A percentile compares a stretch with the other conserved stretches of the same genome.
Evolutionary conservation across 2,329 filamentous ascomycete genomes (phyloP).

Genomic region (Endothia cerciana): DNA sequence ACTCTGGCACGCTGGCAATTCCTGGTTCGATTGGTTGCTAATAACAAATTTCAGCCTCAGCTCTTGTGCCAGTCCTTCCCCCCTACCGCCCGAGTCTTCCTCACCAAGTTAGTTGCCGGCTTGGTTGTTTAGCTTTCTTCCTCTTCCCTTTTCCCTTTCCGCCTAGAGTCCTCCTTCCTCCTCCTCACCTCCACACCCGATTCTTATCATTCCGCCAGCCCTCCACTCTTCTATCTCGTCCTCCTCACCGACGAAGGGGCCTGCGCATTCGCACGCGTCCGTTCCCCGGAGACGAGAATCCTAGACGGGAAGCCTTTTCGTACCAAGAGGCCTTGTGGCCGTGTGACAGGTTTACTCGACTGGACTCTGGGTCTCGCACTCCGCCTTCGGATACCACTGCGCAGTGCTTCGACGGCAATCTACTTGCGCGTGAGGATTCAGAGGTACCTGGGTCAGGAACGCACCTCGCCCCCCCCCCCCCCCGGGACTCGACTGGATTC

Average conservation of each 20-base stretch:
- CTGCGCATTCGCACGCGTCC: not conserved
- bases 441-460: not conserved
- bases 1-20: too few relatives aligned
- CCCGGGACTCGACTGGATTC: not conserved
- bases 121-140: not conserved
- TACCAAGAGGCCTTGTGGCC: constrained; percentile 2
- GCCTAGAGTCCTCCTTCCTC: not conserved
- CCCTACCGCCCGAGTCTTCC: not conserved
- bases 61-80: not conserved
- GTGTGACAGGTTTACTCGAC: not conserved
- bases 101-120: too few relatives aligned
- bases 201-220: not conserved
- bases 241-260: not conserved
- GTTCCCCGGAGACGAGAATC: not conserved
- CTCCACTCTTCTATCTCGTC: not conserved
- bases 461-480: too few relatives aligned
- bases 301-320: not conserved
- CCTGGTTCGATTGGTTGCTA: not conserved
- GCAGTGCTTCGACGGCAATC: not conserved
- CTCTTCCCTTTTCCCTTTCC: not conserved
- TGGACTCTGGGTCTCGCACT: not conserved
- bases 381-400: not conserved
- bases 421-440: not conserved
- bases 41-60: not conserved
- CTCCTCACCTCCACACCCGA: not conserved